Evolutionary conservation across 139 green algal genomes (phyloP), one percentile per base, ranked within the genome.

Genomic region (Ostreobium quekettii): DNA sequence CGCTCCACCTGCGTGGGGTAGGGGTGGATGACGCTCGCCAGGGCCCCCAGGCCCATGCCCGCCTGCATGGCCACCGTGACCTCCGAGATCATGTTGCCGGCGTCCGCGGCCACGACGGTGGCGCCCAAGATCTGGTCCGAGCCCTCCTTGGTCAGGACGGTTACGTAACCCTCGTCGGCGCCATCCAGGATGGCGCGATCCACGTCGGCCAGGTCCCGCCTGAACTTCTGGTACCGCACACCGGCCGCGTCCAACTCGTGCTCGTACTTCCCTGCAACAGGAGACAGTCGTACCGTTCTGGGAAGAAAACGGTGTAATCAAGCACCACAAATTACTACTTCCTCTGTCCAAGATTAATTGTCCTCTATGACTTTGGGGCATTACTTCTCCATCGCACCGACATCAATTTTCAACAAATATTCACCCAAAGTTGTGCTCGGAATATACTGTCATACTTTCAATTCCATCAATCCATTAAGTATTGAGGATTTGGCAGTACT

Each of bases 11-110:
- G 56, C 47, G 67, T 67, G 38, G 60, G 60, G 39, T 75, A 75
- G 29, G 60, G 70, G 48, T 75, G 70, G 31, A 75, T 75, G 36
- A 75, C 70, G 35, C 46, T 64, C 48, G 70, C 70, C 22, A 71
- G 32, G 7, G 60, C 36, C 35, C 70, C 60, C 37, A 75, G 39
- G 26, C 70, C 70, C 29, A 64, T 53, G 7, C 36, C 47, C n/a
- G 37, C 63, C 26, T 75, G 29, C 63, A 75, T 75, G 11, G 70
- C 70, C 8, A 71, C 60, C 7, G 60, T 66, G 24, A 75, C 30
- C 46, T 75, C 70, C 4, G 60, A 75, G 33, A 75, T 75, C 59
- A 75, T 75, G 70, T 75, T 75, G 19, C 70, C 70, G 6, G 70
- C 70, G 60, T 64, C 22, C 22, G 70, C 30, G 24, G 70, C 59